These are phyloP conservation scores for Penicillium canescens DNA, from an alignment of 495 filamentous ascomycete species.

Conservation along the genomic window DNA sequence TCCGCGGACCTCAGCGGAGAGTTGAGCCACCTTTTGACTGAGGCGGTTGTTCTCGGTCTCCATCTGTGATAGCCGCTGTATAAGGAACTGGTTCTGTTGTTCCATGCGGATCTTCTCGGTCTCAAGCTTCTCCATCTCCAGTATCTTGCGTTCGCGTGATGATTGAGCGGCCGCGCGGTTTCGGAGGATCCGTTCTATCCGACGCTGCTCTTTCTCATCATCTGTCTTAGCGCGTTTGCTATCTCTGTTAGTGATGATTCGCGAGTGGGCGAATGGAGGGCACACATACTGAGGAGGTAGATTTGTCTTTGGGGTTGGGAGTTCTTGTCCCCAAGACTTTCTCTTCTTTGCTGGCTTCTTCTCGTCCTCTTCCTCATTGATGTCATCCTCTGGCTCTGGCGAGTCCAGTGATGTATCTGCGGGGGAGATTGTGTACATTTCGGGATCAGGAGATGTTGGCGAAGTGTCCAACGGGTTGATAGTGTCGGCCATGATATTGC, in stretches of 20 bases:
- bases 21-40: conserved; percentile 62
- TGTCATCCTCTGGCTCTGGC: too few species aligned
- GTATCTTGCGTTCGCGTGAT: conserved; percentile 90
- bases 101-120: conserved; percentile 67
- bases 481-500: conserved; percentile 37
- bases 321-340: conserved; percentile 98
- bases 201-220: conserved; percentile 97
- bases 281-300: conserved; percentile 81
- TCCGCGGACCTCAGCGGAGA: conserved; percentile 60
- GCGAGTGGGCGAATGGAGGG: conserved; percentile 5
- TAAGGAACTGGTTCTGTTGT: conserved; percentile 68
- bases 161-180: conserved; percentile 96
- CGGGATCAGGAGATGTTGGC: conserved; percentile 29
- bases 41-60: too few species aligned
- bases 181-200: conserved; percentile 93
- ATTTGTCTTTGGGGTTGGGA: conserved; percentile 95
- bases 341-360: too few species aligned
- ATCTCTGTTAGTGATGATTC: neutral
- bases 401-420: too few species aligned
- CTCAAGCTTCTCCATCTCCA: conserved; percentile 89
- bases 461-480: conserved; percentile 38
- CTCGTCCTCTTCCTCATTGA: too few species aligned
- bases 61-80: conserved; percentile 61
- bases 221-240: conserved; percentile 98
- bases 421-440: conserved; percentile 48